phyloP scores from a whole-genome alignment of 768 basidiomycete species.

The Hortiboletus campestris region DNA sequence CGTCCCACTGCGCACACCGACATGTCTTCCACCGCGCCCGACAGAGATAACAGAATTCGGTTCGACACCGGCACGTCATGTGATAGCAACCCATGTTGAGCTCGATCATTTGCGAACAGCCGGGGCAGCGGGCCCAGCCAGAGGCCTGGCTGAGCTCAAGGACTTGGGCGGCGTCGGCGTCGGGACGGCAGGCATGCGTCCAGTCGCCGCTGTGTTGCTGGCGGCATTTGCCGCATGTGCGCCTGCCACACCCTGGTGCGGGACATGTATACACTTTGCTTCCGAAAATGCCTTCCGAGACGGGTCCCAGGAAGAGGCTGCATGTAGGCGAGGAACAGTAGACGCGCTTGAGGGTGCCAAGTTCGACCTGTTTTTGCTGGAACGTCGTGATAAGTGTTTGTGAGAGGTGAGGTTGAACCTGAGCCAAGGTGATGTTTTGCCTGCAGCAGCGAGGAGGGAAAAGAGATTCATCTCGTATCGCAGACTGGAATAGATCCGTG shows the following conservation, averaged over 20 bases:
- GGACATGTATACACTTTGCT: constrained; percentile 19
- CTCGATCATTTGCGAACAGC: constrained; percentile 39
- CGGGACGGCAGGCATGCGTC: constrained; percentile 26
- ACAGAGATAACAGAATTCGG: constrained; percentile 48
- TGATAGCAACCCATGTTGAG: constrained; percentile 38
- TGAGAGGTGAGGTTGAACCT: constrained; percentile 26
- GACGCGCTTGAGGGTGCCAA: constrained; percentile 34
- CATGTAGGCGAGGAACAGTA: constrained; percentile 38
- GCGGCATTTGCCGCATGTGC: constrained; percentile 29
- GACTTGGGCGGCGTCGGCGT: constrained; percentile 25
- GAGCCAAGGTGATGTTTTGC: constrained; percentile 26
- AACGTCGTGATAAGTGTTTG: constrained; percentile 19
- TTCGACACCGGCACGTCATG: constrained; percentile 40
- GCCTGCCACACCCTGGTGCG: constrained; percentile 15
- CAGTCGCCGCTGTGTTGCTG: constrained; percentile 21
- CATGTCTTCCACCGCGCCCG: constrained; percentile 63
- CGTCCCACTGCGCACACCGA: constrained; percentile 66
- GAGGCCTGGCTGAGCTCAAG: constrained; percentile 24
- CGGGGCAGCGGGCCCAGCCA: constrained; percentile 41
- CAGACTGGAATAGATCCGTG: constrained; percentile 33
- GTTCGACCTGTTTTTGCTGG: constrained; percentile 30
- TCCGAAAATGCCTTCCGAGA: constrained; percentile 26
- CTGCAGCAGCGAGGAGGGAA: constrained; percentile 43
- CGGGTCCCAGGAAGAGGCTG: constrained; percentile 37
- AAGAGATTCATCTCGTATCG: constrained; percentile 38